Evolutionary conservation across 177 flowering plant species (phyloP).

Genomic region (Vitis hybrid): DNA sequence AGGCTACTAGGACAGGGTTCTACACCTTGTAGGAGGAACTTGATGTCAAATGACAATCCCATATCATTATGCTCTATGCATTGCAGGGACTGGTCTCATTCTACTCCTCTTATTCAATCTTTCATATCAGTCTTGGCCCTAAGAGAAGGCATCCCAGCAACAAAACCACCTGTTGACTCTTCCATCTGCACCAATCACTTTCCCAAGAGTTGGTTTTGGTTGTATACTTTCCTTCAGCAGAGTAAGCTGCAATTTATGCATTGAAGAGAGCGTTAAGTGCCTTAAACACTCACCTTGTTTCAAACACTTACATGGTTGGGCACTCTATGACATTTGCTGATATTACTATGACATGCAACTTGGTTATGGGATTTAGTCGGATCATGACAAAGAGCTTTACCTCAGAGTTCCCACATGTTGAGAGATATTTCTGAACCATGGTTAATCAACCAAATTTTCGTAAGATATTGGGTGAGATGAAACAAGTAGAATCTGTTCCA

Average conservation of each 20-base stretch:
- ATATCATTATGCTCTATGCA: too few species aligned
- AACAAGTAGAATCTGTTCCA: constrained; percentile 64
- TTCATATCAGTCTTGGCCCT: too few species aligned
- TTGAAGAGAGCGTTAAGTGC: constrained; percentile 78
- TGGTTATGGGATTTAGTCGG: constrained; percentile 45
- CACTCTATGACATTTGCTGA: constrained; percentile 72
- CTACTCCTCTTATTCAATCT: too few species aligned
- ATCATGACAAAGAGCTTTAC: constrained; percentile 75
- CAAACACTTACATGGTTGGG: constrained; percentile 74
- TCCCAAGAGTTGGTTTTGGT: too few species aligned
- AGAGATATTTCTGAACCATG: constrained; percentile 94
- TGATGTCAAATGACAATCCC: too few species aligned
- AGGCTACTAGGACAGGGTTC: too few species aligned
- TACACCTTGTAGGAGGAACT: too few species aligned
- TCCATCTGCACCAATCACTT: too few species aligned
- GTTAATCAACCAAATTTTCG: constrained; percentile 64
- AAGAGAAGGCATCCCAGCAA: too few species aligned
- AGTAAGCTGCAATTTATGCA: constrained; percentile 37
- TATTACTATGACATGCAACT: constrained; percentile 64
- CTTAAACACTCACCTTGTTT: constrained; percentile 65
- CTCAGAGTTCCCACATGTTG: constrained; percentile 85
- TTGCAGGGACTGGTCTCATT: too few species aligned
- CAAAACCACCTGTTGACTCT: too few species aligned
- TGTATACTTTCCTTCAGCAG: too few species aligned
- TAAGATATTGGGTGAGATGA: constrained; percentile 71